Percentiles rank a stretch among this genome's conserved stretches.
Conservation (phyloP, 2,329 filamentous ascomycete genomes). For the Epichloe coenophiala region DNA sequence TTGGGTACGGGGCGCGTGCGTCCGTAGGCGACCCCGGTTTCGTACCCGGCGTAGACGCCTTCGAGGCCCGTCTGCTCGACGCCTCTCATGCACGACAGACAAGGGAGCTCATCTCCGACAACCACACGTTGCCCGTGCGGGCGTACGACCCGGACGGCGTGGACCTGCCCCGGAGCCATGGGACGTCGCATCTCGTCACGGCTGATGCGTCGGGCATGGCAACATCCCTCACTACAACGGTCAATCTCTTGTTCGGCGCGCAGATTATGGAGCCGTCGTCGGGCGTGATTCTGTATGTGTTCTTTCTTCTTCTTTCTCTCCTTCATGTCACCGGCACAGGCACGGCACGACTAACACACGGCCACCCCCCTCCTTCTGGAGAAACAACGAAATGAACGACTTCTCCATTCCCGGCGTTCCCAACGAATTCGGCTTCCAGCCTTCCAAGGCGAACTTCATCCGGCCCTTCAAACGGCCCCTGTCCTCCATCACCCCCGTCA, state of each 20-base stretch:
- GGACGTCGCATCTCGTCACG: conserved; percentile 60
- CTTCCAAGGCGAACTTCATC: conserved; percentile 70
- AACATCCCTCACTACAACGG: conserved; percentile 70
- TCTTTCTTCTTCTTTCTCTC: not conserved
- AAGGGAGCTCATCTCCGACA: conserved; percentile 56
- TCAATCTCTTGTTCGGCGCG: conserved; percentile 78
- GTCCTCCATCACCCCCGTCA: conserved; percentile 69
- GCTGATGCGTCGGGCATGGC: conserved; percentile 63
- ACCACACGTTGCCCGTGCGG: conserved; percentile 54
- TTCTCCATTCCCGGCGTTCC: conserved; percentile 68
- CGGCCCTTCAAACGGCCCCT: conserved; percentile 69
- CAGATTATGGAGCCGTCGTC: conserved; percentile 67
- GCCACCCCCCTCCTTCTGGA: conserved; percentile 5
- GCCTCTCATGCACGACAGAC: conserved; percentile 44
- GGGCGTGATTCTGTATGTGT: conserved; percentile 55
- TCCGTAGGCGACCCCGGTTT: conserved; percentile 73
- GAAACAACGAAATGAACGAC: conserved; percentile 58
- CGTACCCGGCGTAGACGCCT: conserved; percentile 46
- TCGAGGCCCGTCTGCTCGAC: conserved; percentile 57
- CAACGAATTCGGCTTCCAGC: conserved; percentile 78
- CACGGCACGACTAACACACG: not conserved
- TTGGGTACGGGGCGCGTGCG: conserved; percentile 70
- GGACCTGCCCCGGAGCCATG: conserved; percentile 55
- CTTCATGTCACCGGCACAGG: not conserved
- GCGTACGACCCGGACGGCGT: conserved; percentile 59